These are phyloP conservation scores for Monosporascus sp. DNA, from an alignment of 2,329 filamentous ascomycete species.

Conservation along the genomic window DNA sequence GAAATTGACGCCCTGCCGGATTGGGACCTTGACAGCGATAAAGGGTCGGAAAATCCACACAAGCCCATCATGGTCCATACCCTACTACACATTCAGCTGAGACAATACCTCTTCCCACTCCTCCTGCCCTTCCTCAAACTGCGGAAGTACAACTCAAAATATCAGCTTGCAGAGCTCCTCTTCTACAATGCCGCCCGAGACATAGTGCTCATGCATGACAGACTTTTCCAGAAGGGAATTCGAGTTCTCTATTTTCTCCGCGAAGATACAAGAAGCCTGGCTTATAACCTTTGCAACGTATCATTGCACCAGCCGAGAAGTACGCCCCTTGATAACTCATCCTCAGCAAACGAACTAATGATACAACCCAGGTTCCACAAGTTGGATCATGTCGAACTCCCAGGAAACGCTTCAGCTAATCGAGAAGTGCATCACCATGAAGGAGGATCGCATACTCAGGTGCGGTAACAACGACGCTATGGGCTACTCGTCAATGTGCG, in stretches of 20 bases:
- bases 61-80: conserved; percentile 56
- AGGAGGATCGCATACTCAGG: conserved; percentile 55
- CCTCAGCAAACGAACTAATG: conserved; percentile 7
- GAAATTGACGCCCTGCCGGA: conserved; percentile 55
- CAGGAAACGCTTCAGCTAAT: conserved; percentile 56
- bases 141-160: conserved; percentile 54
- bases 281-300: conserved; percentile 56
- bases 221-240: conserved; percentile 53
- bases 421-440: conserved; percentile 55
- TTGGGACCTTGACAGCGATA: conserved; percentile 42
- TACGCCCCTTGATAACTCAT: conserved; percentile 5
- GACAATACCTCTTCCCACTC: conserved; percentile 57
- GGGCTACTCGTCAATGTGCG: conserved; percentile 60
- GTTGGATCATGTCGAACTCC: conserved; percentile 58
- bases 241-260: conserved; percentile 55
- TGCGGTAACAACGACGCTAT: conserved; percentile 60
- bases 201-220: conserved; percentile 57
- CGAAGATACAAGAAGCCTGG: conserved; percentile 54
- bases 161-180: conserved; percentile 57
- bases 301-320: conserved; percentile 53
- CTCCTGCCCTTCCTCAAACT: conserved; percentile 57
- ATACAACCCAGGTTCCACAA: conserved; percentile 39
- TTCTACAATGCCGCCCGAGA: conserved; percentile 59
- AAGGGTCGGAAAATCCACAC: conserved; percentile 36
- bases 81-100: conserved; percentile 53